Evolutionary conservation across 345 rosid species (phyloP).

Genomic region (Abelmoschus esculentus): DNA sequence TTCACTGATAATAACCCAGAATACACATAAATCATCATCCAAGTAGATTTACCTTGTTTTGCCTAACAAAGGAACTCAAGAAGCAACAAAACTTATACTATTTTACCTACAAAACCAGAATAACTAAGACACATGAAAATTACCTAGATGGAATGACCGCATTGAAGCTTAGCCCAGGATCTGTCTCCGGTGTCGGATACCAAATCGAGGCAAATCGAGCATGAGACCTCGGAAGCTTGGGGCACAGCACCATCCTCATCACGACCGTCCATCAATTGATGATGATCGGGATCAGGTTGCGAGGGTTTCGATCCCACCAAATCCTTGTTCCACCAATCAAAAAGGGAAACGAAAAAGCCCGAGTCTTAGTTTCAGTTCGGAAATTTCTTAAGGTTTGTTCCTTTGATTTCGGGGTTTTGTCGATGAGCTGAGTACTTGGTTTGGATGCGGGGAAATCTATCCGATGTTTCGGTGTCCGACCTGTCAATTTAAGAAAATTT

Average conservation of each 20-base stretch:
- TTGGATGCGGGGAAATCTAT: not conserved
- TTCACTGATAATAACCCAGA: not conserved
- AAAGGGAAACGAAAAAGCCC: too few relatives aligned
- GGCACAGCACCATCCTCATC: conserved; percentile 19
- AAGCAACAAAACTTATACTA: not conserved
- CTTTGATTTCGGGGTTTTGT: not conserved
- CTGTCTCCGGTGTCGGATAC: conserved; percentile 44
- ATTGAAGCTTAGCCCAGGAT: conserved; percentile 64
- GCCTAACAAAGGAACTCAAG: not conserved
- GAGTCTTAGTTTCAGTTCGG: not conserved
- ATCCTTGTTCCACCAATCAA: not conserved
- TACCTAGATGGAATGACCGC: conserved; percentile 79
- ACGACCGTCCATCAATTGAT: not conserved
- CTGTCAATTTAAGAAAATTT: not conserved
- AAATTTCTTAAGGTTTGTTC: too few relatives aligned
- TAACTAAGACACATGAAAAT: not conserved
- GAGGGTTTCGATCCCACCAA: conserved; percentile 8
- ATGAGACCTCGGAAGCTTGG: conserved; percentile 31
- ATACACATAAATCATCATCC: not conserved
- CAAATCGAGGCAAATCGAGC: conserved; percentile 67
- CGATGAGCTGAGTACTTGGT: not conserved
- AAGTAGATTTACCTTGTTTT: not conserved
- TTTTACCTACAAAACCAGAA: not conserved
- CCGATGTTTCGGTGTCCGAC: conserved; percentile 3
- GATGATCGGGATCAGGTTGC: not conserved